Conservation (phyloP, 2,329 filamentous ascomycete species). For the Aspergillus hortae region DNA sequence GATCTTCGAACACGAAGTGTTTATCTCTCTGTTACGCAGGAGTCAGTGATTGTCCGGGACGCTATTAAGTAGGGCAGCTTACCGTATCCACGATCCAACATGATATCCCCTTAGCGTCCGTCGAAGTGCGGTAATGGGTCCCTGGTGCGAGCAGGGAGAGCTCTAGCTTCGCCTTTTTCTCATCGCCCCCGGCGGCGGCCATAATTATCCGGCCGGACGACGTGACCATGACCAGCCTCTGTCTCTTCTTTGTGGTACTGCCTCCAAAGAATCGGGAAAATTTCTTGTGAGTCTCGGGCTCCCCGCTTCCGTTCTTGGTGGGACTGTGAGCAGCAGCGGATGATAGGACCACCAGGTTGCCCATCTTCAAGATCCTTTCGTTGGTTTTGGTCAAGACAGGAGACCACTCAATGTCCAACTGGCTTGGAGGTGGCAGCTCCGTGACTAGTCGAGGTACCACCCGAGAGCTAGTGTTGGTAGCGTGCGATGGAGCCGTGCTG, state of each 20-base stretch:
- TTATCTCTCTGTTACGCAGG: constrained; percentile 65
- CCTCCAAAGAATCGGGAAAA: constrained; percentile 91
- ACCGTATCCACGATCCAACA: constrained; percentile 93
- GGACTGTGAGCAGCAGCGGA: constrained; percentile 73
- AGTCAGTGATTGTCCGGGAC: constrained; percentile 27
- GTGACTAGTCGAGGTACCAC: constrained; percentile 81
- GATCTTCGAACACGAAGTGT: constrained; percentile 89
- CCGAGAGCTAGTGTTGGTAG: constrained; percentile 47
- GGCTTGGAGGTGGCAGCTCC: constrained; percentile 91
- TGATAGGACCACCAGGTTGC: constrained; percentile 81
- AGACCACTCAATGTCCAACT: constrained; percentile 97
- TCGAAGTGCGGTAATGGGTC: constrained; percentile 72
- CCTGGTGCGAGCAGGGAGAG: constrained; percentile 76
- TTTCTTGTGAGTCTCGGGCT: constrained; percentile 72
- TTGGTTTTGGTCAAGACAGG: constrained; percentile 87
- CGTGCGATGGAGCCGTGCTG: constrained; percentile 36
- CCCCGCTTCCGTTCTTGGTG: constrained; percentile 61
- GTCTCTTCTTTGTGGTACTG: constrained; percentile 85
- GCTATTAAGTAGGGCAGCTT: constrained; percentile 41
- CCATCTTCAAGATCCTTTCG: constrained; percentile 90
- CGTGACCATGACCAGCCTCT: constrained; percentile 91
- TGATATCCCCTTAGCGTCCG: constrained; percentile 81
- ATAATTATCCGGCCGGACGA: constrained; percentile 86
- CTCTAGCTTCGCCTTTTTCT: constrained; percentile 92
- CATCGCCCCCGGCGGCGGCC: constrained; percentile 85